Percentiles rank a stretch among this genome's conserved stretches.
Evolutionary conservation across 1,284 basidiomycete species (phyloP).

Genomic region (Cryptococcus amylolentus): DNA sequence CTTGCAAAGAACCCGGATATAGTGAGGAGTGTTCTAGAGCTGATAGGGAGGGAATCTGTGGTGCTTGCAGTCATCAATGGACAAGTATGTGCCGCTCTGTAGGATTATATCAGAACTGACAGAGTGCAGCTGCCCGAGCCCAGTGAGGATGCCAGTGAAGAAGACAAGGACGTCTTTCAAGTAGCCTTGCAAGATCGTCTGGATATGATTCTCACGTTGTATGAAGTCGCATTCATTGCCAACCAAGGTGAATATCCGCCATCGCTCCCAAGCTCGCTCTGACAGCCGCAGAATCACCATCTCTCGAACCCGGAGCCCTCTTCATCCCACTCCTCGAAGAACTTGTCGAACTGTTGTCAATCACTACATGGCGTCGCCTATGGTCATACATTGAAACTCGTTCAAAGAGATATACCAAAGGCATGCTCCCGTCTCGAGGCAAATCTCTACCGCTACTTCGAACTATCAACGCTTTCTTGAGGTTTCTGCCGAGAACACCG

Average conservation of each 20-base stretch:
- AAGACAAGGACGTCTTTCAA: slow-evolving; percentile 26
- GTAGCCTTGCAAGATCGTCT: slow-evolving; percentile 33
- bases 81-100: slow-evolving; percentile 19
- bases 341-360: slow-evolving; percentile 40
- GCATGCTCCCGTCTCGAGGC: slow-evolving; percentile 44
- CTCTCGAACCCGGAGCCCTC: slow-evolving; percentile 39
- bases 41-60: slow-evolving; percentile 37
- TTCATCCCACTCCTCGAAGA: slow-evolving; percentile 46
- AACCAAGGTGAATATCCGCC: slow-evolving; percentile 17
- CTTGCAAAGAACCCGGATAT: slow-evolving; percentile 22
- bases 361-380: slow-evolving; percentile 36
- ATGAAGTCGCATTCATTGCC: slow-evolving; percentile 26
- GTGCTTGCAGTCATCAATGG: slow-evolving; percentile 24
- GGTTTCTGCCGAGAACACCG: slow-evolving; percentile 39
- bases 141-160: slow-evolving; percentile 6
- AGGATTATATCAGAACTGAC: neutral
- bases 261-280: neutral
- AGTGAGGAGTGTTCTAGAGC: slow-evolving; percentile 30
- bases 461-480: slow-evolving; percentile 42
- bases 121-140: slow-evolving; percentile 26
- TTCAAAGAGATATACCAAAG: slow-evolving; percentile 40
- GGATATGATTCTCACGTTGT: slow-evolving; percentile 40
- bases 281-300: slow-evolving; percentile 14
- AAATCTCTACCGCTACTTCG: slow-evolving; percentile 44
- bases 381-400: slow-evolving; percentile 43